Percentiles rank a stretch among this genome's conserved stretches.
Conservation (phyloP, 352 stramenopile species). For the Phytophthora fragariae region DNA sequence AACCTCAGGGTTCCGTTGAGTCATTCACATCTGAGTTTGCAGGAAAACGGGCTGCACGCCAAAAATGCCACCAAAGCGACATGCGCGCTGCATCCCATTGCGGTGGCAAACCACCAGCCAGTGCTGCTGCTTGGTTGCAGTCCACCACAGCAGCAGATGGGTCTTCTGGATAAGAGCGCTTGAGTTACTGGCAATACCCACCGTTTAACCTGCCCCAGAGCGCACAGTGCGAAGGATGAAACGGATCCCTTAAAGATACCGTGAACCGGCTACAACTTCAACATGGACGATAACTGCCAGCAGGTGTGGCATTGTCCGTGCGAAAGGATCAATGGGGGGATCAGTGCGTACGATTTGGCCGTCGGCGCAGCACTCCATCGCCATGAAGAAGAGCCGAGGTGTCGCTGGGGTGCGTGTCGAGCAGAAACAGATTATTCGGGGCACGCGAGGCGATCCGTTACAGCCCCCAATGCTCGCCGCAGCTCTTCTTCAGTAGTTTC, state of each 20-base stretch:
- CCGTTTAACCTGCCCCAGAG: not conserved
- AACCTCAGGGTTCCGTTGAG: constrained; percentile 22
- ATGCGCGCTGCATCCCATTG: constrained; percentile 7
- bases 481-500: constrained; percentile 8
- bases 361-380: not conserved
- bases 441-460: constrained; percentile 29
- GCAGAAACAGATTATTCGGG: constrained; percentile 41
- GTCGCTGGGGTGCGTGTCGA: constrained; percentile 4
- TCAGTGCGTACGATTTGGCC: constrained; percentile 17
- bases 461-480: constrained; percentile 8
- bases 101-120: not conserved
- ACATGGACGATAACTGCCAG: constrained; percentile 22
- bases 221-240: constrained; percentile 3
- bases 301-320: not conserved
- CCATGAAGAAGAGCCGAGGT: constrained; percentile 29
- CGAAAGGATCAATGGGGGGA: not conserved
- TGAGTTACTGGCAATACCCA: not conserved
- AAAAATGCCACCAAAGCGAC: constrained; percentile 27
- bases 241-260: constrained; percentile 30
- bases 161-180: not conserved
- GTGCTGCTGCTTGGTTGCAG: not conserved
- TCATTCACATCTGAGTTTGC: constrained; percentile 6
- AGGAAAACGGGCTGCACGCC: constrained; percentile 20
- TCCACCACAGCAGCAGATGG: not conserved
- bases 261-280: constrained; percentile 43